Base-by-base conservation (phyloP, 1,139 yeast genomes). In the Petasospora fabianii region DNA sequence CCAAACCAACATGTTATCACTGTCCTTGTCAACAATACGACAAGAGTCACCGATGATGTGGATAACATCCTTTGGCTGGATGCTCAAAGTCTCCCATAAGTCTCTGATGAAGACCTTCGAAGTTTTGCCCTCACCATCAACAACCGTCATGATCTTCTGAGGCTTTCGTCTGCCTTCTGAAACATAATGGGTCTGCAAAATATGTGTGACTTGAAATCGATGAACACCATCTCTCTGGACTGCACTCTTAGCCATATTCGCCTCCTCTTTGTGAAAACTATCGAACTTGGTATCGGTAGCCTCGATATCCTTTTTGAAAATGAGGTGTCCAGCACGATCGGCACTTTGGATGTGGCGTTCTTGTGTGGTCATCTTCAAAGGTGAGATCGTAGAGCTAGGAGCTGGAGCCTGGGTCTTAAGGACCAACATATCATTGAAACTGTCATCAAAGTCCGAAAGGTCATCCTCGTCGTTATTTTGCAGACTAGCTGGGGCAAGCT, bases 1-100 rank as follows among this genome's bases (percentile, higher is more conserved):
- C 72, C 94, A 73, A 18, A 92, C 72, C 27, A 90, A 60, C 19
- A 88, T 59, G 50, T 84, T 80, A 34, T 71, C 73, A 22, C 71
- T 62, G 44, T 76, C 77, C 27, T 65, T 60, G 46, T 84, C 86
- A 5, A 84, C 72, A 68, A 51, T 30, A 9, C 61, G 57, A 41
- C 50, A 51, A 24, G 44, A 49, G 20, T 58, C 57, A 24, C 60
- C 62, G n/a, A 83, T 68, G 3, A 83, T 60, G 58, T 84, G 85
- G 12, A 84, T 65, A 0, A 83, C 67, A 56, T 83, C 90, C 10
- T 69, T 70, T 1, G 53, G 54, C 33, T 64, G 59, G 27, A 71
- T 60, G 2, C 65, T 66, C 7, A 77, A 58, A 8, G 64, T 63
- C 2, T 69, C 61, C 64, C 79, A 76, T 32, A 79, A 76, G 19